These are phyloP conservation scores for Pseudogymnoascus sp. DNA, from an alignment of 2,329 filamentous ascomycete species.

Conservation along the genomic window DNA sequence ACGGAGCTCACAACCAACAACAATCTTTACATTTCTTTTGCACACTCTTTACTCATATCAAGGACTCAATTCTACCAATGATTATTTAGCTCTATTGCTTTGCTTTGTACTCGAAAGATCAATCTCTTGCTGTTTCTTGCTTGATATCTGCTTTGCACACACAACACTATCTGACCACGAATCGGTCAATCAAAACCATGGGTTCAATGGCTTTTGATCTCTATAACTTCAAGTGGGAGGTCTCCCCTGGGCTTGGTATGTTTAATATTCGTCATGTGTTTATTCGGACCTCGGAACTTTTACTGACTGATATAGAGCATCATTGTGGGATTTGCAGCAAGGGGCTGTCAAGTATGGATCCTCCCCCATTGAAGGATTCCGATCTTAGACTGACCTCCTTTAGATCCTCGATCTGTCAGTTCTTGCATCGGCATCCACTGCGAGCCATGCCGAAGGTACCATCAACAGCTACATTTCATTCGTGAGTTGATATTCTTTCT, in stretches of 20 bases:
- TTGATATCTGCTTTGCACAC: background rate
- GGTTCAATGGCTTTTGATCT: conserved; percentile 17
- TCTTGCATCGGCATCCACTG: conserved; percentile 28
- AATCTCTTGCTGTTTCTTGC: background rate
- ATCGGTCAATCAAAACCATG: background rate
- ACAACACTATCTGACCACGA: background rate
- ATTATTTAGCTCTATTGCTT: background rate
- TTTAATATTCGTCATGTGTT: background rate
- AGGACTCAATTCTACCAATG: background rate
- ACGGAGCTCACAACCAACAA: background rate
- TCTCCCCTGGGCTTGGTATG: conserved; percentile 26
- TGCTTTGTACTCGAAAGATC: background rate
- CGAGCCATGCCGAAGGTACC: conserved; percentile 29
- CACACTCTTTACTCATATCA: background rate
- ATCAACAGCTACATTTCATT: conserved; percentile 29
- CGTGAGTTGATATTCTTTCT: conserved; percentile 18
- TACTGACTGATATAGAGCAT: conserved; percentile 24
- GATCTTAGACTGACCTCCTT: conserved; percentile 8
- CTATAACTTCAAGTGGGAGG: conserved; percentile 24
- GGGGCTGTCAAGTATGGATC: conserved; percentile 20
- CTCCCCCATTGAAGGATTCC: background rate
- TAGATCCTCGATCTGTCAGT: conserved; percentile 25
- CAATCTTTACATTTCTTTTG: background rate
- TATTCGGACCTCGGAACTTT: background rate
- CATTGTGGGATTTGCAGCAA: conserved; percentile 22